Evolutionary conservation across 2,329 filamentous ascomycete genomes (phyloP), one percentile per base, ranked within the genome.

Genomic region (Botrytis elliptica): DNA sequence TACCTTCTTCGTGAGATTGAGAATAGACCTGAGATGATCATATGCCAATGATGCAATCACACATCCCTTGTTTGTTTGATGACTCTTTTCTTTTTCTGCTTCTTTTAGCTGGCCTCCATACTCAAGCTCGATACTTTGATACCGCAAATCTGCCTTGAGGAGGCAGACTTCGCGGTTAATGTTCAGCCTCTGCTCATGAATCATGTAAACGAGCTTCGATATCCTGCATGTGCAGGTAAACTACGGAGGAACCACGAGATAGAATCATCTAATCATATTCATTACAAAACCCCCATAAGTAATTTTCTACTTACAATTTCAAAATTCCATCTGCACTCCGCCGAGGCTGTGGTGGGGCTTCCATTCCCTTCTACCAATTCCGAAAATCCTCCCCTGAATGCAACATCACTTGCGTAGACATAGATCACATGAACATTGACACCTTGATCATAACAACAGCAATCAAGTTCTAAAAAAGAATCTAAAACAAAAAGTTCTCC

Each of bases 401-500:
- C 22, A 67, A 38, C 33, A 38, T 64, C 38, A 63, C 25, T 25
- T 42, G 44, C 60, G 20, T 63, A 25, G 49, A 52, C 25, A 14
- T n/a, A 52, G 25, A 52, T 52, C 49, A 63, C 36, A n/a, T 44
- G 12, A n/a, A 63, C 40, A 49, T 62, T 52, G 12, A 52, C 57
- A 66, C 8, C 29, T n/a, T 65, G 7, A 49, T 49, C 44, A 49
- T 29, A 46, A 59, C n/a, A 65, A 33, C 40, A 55, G 40, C n/a
- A 67, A 55, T 46, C n/a, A n/a, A 18, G 33, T 72, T 60, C 70
- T 72, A 68, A 72, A 44, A 59, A 46, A 60, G 49, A n/a, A 72
- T 22, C 40, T 60, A 49, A 22, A 60, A 68, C 49, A 1, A 36
- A 68, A 68, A 72, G 29, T n/a, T 36, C 40, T 49, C 49, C 16